Evolutionary conservation across 257 asterid genomes (phyloP), one percentile per base, ranked within the genome.

Genomic region (Parsonsia alboflavescens): DNA sequence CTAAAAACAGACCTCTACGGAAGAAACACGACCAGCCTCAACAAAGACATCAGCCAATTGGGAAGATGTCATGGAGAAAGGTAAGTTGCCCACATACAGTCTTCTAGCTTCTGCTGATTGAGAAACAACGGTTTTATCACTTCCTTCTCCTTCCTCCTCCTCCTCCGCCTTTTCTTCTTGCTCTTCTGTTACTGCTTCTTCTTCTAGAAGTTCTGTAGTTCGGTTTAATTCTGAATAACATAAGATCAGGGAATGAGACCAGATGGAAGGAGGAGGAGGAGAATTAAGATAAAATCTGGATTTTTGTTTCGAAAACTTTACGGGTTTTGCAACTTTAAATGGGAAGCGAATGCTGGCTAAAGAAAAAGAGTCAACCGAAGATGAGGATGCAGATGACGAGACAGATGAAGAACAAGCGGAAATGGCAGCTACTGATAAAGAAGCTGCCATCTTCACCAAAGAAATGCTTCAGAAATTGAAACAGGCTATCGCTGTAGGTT

Each of bases 41-140:
- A 88, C 81, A 61, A 94, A 94, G 45, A 94, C 80, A 65, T 92
- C 97, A 30, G 97, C 78, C 82, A 94, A 76, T 72, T 92, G 90
- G 3, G 91, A 73, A 63, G 97, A 83, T 7, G 98, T 89, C 88
- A 90, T 79, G 0, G 98, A 72, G 76, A 85, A 94, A 2, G 97
- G 99, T 88, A 94, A 82, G 74, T 94, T 94, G 7, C 99, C 99
- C 66, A 92, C 99, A 62, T 87, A 94, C 63, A 92, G 75, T 73
- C 97, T 86, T 72, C 93, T 90, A 62, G 77, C 88, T 46, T 88
- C 95, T 26, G 82, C 80, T 24, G 87, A 63, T 36, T 58, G 75
- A 19, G 91, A 71, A 30, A 59, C 83, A 67, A 70, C 86, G 42
- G 62, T 80, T 48, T 77, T 84, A 11, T 54, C 79, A 22, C 74